phyloP scores from a whole-genome alignment of 306 rosid species.

The Arachis hypogaea region DNA sequence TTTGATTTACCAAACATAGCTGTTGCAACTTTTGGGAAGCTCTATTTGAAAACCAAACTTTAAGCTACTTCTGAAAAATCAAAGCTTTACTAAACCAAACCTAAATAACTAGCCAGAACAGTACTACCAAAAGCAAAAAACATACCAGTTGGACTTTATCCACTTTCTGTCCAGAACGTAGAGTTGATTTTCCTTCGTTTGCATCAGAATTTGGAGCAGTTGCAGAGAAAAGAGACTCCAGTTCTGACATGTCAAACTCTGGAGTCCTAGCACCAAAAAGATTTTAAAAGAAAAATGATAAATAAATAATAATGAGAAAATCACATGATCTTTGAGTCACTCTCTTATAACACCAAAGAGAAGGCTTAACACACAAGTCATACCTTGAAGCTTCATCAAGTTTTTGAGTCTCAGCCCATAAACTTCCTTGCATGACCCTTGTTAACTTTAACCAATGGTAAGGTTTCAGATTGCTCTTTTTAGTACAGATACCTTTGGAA shows the following conservation, averaged over 20 bases:
- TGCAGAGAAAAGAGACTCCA: slow-evolving; percentile 89
- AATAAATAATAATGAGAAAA: slow-evolving; percentile 20
- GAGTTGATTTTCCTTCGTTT: slow-evolving; percentile 59
- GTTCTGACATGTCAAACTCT: slow-evolving; percentile 96
- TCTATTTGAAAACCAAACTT: too few species aligned
- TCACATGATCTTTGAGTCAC: slow-evolving; percentile 26
- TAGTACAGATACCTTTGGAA: slow-evolving; percentile 56
- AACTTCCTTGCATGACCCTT: slow-evolving; percentile 94
- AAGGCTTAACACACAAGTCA: slow-evolving; percentile 36
- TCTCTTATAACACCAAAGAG: slow-evolving; percentile 29
- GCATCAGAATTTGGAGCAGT: slow-evolving; percentile 64
- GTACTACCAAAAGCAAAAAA: slow-evolving; percentile 21
- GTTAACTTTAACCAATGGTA: slow-evolving; percentile 97
- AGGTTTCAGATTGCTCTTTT: slow-evolving; percentile 82
- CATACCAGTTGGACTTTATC: slow-evolving; percentile 95
- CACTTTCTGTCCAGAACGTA: slow-evolving; percentile 57
- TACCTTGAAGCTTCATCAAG: slow-evolving; percentile 83
- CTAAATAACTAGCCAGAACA: slow-evolving; percentile 5
- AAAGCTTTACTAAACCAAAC: too few species aligned
- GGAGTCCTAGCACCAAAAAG: slow-evolving; percentile 75
- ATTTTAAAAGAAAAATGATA: slow-evolving; percentile 9
- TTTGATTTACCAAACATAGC: too few species aligned
- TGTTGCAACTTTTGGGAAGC: too few species aligned
- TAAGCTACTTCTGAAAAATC: too few species aligned
- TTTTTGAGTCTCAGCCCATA: slow-evolving; percentile 95